These are phyloP conservation scores for Monosporozyma unispora DNA, from an alignment of 805 yeast species.

Conservation along the genomic window DNA sequence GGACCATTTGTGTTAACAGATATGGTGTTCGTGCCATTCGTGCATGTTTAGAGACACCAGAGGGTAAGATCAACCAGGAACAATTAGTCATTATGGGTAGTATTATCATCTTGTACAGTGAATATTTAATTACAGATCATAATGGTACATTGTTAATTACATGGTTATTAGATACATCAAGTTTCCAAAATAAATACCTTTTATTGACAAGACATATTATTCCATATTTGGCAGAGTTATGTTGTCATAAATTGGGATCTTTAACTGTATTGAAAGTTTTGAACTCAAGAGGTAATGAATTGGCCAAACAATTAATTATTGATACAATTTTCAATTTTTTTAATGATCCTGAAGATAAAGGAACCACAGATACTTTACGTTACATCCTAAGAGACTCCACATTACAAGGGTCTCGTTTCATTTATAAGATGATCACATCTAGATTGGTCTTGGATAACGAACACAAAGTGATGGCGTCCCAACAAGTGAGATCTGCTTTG, in stretches of 20 bases:
- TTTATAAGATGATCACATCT: conserved; percentile 63
- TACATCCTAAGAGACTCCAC: conserved; percentile 54
- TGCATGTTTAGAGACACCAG: conserved; percentile 74
- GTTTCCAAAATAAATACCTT: conserved; percentile 51
- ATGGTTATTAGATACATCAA: conserved; percentile 88
- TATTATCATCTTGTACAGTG: conserved; percentile 66
- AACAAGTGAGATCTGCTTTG: conserved; percentile 56
- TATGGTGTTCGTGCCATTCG: conserved; percentile 94
- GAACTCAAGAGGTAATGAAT: conserved; percentile 55
- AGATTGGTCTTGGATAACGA: conserved; percentile 55
- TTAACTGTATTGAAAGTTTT: conserved; percentile 72
- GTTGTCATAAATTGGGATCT: conserved; percentile 78
- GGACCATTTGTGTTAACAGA: conserved; percentile 75
- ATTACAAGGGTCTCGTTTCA: conserved; percentile 60
- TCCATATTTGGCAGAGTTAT: conserved; percentile 52
- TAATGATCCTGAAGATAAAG: background rate
- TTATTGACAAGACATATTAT: conserved; percentile 54
- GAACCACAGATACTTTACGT: conserved; percentile 30
- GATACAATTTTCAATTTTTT: conserved; percentile 42
- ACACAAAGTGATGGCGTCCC: conserved; percentile 46
- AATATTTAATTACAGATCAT: conserved; percentile 67
- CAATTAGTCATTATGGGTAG: conserved; percentile 68
- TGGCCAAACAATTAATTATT: conserved; percentile 51
- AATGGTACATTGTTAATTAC: conserved; percentile 87
- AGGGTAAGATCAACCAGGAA: conserved; percentile 47